Evolutionary conservation across 345 rosid species (phyloP).

Genomic region (Eucalyptus victrix): DNA sequence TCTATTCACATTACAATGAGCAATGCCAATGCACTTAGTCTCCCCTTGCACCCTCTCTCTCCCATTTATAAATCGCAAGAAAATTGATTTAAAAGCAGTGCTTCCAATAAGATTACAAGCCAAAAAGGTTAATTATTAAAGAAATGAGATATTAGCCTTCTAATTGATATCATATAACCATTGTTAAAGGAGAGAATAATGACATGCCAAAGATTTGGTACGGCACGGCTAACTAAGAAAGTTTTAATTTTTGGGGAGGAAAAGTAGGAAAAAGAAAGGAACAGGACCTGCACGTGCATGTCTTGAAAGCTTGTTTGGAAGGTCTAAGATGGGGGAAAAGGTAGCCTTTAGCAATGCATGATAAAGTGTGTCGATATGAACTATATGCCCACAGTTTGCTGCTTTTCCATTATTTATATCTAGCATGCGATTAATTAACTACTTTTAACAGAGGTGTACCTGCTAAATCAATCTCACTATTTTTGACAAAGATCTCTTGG

Average conservation of each 20-base stretch:
- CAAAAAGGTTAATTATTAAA: background rate
- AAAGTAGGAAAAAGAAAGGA: background rate
- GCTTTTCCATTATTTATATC: background rate
- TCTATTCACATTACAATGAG: background rate
- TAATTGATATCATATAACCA: background rate
- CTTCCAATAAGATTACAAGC: background rate
- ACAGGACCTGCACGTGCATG: background rate
- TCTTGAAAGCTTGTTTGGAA: background rate
- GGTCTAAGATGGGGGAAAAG: background rate
- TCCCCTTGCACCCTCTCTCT: background rate
- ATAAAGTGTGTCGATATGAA: background rate
- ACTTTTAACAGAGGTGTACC: background rate
- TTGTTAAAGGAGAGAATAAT: background rate
- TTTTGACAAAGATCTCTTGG: background rate
- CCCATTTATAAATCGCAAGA: background rate
- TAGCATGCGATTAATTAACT: background rate
- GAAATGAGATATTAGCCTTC: background rate
- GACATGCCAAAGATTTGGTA: background rate
- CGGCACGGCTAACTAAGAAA: background rate
- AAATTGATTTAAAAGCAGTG: background rate
- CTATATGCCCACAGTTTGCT: background rate
- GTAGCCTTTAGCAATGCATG: background rate
- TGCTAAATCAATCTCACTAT: background rate
- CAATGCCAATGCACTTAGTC: background rate
- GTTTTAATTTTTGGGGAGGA: background rate